Percentiles rank a stretch among this genome's conserved stretches.
These are phyloP conservation scores for Tylopilus microsporus DNA, from an alignment of 1,284 basidiomycete genomes.

Conservation along the genomic window DNA sequence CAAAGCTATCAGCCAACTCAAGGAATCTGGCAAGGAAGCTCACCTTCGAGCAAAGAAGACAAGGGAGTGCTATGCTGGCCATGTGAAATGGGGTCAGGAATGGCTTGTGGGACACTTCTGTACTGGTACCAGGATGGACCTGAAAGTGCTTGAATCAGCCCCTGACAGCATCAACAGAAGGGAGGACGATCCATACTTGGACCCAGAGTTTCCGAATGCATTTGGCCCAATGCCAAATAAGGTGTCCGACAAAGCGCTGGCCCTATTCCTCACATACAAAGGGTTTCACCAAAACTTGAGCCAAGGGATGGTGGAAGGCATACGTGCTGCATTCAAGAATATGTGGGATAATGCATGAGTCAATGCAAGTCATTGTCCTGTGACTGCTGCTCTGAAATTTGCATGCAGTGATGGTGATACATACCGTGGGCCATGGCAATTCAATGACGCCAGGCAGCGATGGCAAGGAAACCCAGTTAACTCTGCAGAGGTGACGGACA, in stretches of 20 bases:
- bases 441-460: neutral
- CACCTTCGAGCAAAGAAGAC: slow-evolving; percentile 7
- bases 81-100: neutral
- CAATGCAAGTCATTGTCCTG: neutral
- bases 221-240: neutral
- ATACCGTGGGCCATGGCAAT: neutral
- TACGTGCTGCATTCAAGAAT: neutral
- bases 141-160: too few relatives aligned
- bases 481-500: neutral
- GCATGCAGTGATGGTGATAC: neutral
- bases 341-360: neutral
- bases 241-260: neutral
- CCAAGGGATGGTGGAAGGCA: neutral
- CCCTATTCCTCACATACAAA: neutral
- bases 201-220: neutral
- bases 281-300: neutral
- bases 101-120: slow-evolving; percentile 1
- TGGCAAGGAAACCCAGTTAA: slow-evolving; percentile 3
- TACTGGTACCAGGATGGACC: neutral
- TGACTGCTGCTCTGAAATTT: too few relatives aligned
- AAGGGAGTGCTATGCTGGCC: neutral
- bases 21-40: neutral
- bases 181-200: neutral
- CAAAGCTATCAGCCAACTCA: neutral
- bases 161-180: neutral